Evolutionary conservation across 345 rosid species (phyloP).

Genomic region (Hibiscus syriacus): DNA sequence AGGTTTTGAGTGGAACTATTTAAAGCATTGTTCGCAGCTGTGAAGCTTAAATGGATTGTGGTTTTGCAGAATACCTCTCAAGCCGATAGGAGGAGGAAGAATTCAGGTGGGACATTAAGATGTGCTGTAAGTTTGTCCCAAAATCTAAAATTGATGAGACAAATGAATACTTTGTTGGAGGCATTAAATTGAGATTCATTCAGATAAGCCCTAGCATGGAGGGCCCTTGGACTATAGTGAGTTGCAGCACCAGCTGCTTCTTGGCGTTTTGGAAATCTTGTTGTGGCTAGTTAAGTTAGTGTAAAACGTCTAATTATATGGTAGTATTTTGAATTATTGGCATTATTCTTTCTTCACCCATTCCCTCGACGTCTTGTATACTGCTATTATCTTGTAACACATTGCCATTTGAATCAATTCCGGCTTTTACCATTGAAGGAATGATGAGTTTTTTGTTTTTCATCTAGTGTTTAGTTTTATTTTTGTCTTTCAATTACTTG

Average conservation of each 20-base stretch:
- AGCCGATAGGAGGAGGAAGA: slow-evolving; percentile 24
- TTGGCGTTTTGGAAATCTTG: slow-evolving; percentile 88
- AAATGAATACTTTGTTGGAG: slow-evolving; percentile 21
- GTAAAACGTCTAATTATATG: not conserved
- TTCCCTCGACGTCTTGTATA: not conserved
- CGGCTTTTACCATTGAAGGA: not conserved
- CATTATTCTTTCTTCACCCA: not conserved
- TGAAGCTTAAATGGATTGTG: slow-evolving; percentile 11
- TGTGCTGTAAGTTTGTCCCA: slow-evolving; percentile 57
- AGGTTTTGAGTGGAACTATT: not conserved
- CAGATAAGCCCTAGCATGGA: slow-evolving; percentile 82
- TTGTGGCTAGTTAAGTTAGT: slow-evolving; percentile 89
- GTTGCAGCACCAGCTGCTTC: slow-evolving; percentile 94
- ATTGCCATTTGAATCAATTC: not conserved
- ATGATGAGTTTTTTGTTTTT: not conserved
- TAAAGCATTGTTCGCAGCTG: not conserved
- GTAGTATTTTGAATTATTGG: not conserved
- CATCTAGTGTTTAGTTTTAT: too few relatives aligned
- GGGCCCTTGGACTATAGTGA: slow-evolving; percentile 95
- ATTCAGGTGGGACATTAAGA: slow-evolving; percentile 52
- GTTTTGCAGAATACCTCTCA: slow-evolving; percentile 37
- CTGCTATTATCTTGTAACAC: not conserved
- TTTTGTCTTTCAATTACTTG: not conserved
- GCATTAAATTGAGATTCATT: slow-evolving; percentile 62
- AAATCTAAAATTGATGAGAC: slow-evolving; percentile 38